Base-by-base conservation (phyloP, 2,329 filamentous ascomycete species). In the Aspergillus ustus region DNA sequence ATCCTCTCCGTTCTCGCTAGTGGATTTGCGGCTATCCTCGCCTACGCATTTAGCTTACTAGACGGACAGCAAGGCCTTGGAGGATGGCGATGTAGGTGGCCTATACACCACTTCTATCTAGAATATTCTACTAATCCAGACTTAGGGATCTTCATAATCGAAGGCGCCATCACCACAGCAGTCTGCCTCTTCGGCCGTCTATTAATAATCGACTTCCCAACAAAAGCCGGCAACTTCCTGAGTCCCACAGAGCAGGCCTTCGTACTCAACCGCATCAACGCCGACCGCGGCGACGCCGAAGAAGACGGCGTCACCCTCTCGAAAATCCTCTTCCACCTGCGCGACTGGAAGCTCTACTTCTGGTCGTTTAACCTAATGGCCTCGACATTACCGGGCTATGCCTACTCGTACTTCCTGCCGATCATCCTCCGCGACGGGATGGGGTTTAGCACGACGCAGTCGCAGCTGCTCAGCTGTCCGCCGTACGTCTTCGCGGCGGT, bases 201-300 rank as follows among this genome's bases (percentile, higher is more conserved):
- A 56, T 70, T 78, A 46, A 74, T 81, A 64, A 74, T 79, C 19
- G 77, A 78, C 52, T 79, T 78, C 64, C 73, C 74, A 3, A 69
- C 72, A 40, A 66, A 67, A 48, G 65, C 71, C 11, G 64, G 59
- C 9, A 58, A 57, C 25, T 73, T 73, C 63, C 63, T 74, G 7
- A 69, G 55, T 2, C 63, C 64, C 1, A 58, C 62, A 8, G 67
- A 70, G 58, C 60, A 69, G 22, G 60, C 63, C 2, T 70, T 76
- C 53, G 67, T 79, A 13, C 65, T 75, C 46, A 68, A 59, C n/a
- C 72, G 74, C 11, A 76, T 80, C 61, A 71, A 80, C 31, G 66
- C 67, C 17, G 76, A 78, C 60, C 69, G 74, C 4, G 73, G 73
- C 4, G 76, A 77, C 50, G 74, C 73, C 7, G 69, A 67, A 37